A percentile compares a stretch with the other conserved stretches of the same genome.
These are phyloP conservation scores for Blastocystis sp. DNA, from an alignment of 352 stramenopile genomes.

Conservation along the genomic window DNA sequence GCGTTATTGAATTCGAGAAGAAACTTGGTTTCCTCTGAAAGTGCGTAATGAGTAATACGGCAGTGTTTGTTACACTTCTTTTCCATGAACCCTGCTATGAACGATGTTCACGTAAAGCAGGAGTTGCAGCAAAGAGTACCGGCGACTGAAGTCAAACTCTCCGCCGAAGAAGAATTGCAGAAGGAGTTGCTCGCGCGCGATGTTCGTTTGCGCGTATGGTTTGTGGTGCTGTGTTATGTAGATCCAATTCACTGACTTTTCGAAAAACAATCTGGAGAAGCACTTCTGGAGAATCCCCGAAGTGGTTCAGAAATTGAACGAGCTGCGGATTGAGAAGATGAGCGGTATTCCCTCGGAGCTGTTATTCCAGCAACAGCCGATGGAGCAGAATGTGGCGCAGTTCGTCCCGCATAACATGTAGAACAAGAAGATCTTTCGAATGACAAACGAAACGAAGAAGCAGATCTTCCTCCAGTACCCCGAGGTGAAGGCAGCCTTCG, in stretches of 20 bases:
- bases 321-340: neutral
- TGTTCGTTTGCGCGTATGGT: neutral
- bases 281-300: conserved; percentile 29
- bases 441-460: conserved; percentile 62
- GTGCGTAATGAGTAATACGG: too few species aligned
- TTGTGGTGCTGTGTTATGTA: neutral
- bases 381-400: conserved; percentile 42
- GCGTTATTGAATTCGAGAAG: conserved; percentile 12
- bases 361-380: conserved; percentile 60
- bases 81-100: conserved; percentile 11
- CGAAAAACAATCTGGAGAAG: neutral
- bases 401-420: neutral
- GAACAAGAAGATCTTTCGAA: conserved; percentile 55
- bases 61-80: neutral
- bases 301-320: neutral
- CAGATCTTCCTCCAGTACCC: conserved; percentile 64
- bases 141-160: neutral
- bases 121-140: neutral
- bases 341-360: conserved; percentile 47
- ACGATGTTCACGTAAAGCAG: neutral
- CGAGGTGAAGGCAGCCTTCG: conserved; percentile 40
- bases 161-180: neutral
- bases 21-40: neutral
- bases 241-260: neutral
- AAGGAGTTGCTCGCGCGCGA: neutral